Conservation (phyloP, 257 asterid genomes). For the Galeopsis tetrahit region DNA sequence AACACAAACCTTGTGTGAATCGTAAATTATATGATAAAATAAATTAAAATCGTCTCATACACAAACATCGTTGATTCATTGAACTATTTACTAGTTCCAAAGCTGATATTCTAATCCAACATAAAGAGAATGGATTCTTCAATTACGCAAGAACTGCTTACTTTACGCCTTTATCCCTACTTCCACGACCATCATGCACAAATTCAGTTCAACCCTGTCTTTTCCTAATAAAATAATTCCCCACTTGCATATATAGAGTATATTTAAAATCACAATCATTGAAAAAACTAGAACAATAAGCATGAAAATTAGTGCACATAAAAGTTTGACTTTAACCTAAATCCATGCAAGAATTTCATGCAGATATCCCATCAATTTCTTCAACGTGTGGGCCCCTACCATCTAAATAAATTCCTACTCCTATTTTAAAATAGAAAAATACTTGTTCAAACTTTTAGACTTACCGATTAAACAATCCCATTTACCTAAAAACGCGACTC, state of each 20-base stretch:
- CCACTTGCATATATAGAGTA: conserved; percentile 12
- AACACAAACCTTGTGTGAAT: too few species aligned
- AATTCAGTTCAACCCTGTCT: conserved; percentile 17
- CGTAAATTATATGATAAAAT: too few species aligned
- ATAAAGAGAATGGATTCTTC: conserved; percentile 20
- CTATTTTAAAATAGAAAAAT: conserved; percentile 3
- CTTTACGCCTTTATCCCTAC: background rate
- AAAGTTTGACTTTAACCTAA: conserved; percentile 46
- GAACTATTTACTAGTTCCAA: background rate
- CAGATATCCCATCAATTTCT: conserved; percentile 40
- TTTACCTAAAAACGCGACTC: background rate
- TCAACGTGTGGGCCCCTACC: conserved; percentile 51
- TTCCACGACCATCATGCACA: conserved; percentile 24
- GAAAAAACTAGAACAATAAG: conserved; percentile 33
- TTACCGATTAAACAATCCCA: background rate
- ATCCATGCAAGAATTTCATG: conserved; percentile 50
- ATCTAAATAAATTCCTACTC: background rate
- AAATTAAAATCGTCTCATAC: too few species aligned
- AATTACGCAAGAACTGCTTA: conserved; percentile 21
- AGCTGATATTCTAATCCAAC: background rate
- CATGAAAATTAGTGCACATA: conserved; percentile 36
- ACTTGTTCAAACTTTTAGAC: conserved; percentile 31
- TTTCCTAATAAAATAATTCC: conserved; percentile 6
- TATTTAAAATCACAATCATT: conserved; percentile 31
- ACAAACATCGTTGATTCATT: too few species aligned